Conservation (phyloP, 2,329 filamentous ascomycete species). For the Westerdykella ornata region DNA sequence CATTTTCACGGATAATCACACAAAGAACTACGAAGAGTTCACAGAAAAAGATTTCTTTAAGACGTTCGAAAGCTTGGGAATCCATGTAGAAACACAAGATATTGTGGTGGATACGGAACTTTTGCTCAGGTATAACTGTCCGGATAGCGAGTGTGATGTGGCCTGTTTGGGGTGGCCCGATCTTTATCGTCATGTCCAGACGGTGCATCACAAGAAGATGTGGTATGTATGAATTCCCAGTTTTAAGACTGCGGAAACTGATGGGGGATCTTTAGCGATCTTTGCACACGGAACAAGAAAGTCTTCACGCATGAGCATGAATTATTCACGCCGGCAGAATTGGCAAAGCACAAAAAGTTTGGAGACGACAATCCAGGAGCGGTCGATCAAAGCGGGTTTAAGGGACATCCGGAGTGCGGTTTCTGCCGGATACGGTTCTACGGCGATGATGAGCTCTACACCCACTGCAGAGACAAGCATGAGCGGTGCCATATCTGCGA, state of each 20-base stretch:
- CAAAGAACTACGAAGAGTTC: constrained; percentile 84
- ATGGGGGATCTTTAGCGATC: constrained; percentile 50
- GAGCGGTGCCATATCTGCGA: constrained; percentile 95
- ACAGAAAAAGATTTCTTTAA: constrained; percentile 63
- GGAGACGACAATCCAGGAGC: constrained; percentile 89
- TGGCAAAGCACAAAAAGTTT: constrained; percentile 80
- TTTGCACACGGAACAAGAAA: constrained; percentile 92
- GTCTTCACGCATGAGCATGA: constrained; percentile 98
- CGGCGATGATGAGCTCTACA: constrained; percentile 88
- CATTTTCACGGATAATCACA: constrained; percentile 80
- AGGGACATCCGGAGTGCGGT: constrained; percentile 86
- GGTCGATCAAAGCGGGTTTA: constrained; percentile 89
- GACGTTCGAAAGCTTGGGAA: constrained; percentile 78
- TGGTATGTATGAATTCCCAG: constrained; percentile 46
- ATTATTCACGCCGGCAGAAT: constrained; percentile 72
- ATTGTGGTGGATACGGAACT: constrained; percentile 88
- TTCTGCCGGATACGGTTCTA: constrained; percentile 93
- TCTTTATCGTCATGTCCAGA: constrained; percentile 73
- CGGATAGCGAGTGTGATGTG: constrained; percentile 74
- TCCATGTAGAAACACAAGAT: constrained; percentile 80
- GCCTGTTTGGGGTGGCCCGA: constrained; percentile 77
- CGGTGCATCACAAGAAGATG: constrained; percentile 77
- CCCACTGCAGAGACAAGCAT: constrained; percentile 88
- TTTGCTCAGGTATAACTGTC: constrained; percentile 89
- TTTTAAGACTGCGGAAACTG: not conserved